These are phyloP conservation scores for Nakaseomyces bracarensis DNA, from an alignment of 1,139 yeast genomes.

Conservation along the genomic window DNA sequence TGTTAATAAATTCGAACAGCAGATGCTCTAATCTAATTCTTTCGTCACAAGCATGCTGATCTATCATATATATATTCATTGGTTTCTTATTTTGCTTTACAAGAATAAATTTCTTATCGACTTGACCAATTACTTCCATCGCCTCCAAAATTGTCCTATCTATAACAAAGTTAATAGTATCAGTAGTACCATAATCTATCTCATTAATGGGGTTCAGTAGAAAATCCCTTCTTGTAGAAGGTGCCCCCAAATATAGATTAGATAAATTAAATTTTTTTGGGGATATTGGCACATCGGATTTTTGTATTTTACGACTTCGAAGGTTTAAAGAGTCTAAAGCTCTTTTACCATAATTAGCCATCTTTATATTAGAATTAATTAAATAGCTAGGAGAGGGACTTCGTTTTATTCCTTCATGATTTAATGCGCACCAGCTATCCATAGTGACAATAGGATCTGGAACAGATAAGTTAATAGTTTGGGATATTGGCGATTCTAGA, in stretches of 20 bases:
- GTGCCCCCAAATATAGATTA: neutral
- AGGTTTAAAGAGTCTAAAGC: neutral
- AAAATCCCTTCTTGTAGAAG: neutral
- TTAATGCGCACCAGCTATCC: neutral
- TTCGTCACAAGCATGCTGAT: slow-evolving; percentile 80
- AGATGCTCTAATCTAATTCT: slow-evolving; percentile 48
- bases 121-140: slow-evolving; percentile 40
- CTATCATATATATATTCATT: slow-evolving; percentile 39
- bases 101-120: slow-evolving; percentile 54
- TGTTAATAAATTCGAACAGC: slow-evolving; percentile 28
- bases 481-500: slow-evolving; percentile 4
- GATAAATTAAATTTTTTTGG: neutral
- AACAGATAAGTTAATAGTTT: neutral
- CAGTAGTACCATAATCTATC: neutral
- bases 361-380: neutral
- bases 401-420: neutral
- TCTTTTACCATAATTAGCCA: neutral
- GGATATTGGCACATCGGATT: neutral
- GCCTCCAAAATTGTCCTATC: slow-evolving; percentile 15
- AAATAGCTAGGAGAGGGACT: neutral
- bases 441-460: neutral
- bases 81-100: slow-evolving; percentile 24
- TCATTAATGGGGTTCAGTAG: too few species aligned
- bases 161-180: slow-evolving; percentile 8
- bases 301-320: neutral